Base-by-base conservation (phyloP, 352 stramenopile genomes). In the Pythium coloratum region DNA sequence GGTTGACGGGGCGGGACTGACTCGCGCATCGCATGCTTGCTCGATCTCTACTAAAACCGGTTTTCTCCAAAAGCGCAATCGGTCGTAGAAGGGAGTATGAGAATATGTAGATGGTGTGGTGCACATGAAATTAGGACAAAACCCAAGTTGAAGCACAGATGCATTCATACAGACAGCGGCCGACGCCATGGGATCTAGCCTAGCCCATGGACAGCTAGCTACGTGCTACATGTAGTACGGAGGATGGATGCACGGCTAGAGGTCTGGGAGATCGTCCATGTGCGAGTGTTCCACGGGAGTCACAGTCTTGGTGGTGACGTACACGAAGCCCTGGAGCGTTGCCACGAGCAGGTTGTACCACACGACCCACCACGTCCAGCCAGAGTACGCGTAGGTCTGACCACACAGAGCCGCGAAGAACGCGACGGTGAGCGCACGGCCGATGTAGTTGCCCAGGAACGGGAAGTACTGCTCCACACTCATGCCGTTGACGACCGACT, bases 391-490 rank as follows among this genome's bases (percentile, higher is more conserved):
- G 66, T 87, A 82, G 59, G 78, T 81, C 67, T 93, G 85, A 24
- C 71, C 75, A 62, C 85, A 90, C 20, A 95, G 71, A 33, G 89
- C 85, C 2, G 85, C 84, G 62, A 95, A 92, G 72, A 90, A 95
- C 14, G 91, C 69, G 56, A 95, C 86, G 54, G 85, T 91, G 28
- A 87, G 66, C 18, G 84, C 85, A 28, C 87, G 87, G n/a, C 87
- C 87, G 18, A 95, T 86, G 70, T 94, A 94, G 69, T 93, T 95
- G 68, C 85, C 84, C 10, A 95, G 68, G 67, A 95, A 95, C n/a
- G 87, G 87, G 50, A 95, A 83, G 69, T 90, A 95, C 67, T 80
- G 73, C 70, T 95, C 87, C 58, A 95, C 76, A 55, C 83, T 92
- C 60, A 95, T 71, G 60, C 85, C 84, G 66, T 92, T 84, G 33